Percentiles rank a stretch among this genome's conserved stretches.
Conservation (phyloP, 306 rosid species). For the Cucumis cinereus region DNA sequence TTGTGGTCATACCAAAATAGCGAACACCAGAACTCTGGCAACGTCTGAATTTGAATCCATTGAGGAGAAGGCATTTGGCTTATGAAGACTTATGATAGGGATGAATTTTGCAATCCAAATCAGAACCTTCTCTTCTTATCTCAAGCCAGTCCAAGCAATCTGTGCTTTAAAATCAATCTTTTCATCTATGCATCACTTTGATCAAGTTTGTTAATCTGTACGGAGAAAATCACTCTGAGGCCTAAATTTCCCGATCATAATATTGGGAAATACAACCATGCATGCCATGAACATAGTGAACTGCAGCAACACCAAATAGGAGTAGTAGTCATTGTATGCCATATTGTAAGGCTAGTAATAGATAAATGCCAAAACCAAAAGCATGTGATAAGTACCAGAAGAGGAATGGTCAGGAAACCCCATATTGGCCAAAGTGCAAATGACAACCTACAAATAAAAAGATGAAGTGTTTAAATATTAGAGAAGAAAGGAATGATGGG, state of each 20-base stretch:
- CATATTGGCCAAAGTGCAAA: constrained; percentile 97
- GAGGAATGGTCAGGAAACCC: constrained; percentile 89
- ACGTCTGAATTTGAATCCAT: constrained; percentile 14
- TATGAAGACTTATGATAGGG: constrained; percentile 3
- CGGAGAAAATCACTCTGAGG: constrained; percentile 63
- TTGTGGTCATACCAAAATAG: constrained; percentile 1
- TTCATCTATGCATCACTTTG: constrained; percentile 35
- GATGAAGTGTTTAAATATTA: constrained; percentile 7
- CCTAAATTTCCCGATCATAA: constrained; percentile 55
- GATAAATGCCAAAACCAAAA: constrained; percentile 1
- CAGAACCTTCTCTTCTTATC: not conserved
- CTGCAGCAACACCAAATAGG: constrained; percentile 40
- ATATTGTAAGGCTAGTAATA: not conserved
- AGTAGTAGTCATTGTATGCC: constrained; percentile 15
- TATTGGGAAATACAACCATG: constrained; percentile 80
- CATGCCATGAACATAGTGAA: constrained; percentile 91
- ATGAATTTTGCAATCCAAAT: not conserved
- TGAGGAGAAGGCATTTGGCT: constrained; percentile 25
- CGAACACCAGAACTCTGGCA: not conserved
- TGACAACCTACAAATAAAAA: constrained; percentile 37
- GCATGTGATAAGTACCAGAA: constrained; percentile 45
- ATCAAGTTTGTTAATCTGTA: constrained; percentile 45
- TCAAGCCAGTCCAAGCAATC: constrained; percentile 4
- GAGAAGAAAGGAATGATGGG: constrained; percentile 11
- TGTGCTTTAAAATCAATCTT: not conserved